These are phyloP conservation scores for Pontederia paniculata DNA, from an alignment of 176 grass and related monocot species.

Conservation along the genomic window DNA sequence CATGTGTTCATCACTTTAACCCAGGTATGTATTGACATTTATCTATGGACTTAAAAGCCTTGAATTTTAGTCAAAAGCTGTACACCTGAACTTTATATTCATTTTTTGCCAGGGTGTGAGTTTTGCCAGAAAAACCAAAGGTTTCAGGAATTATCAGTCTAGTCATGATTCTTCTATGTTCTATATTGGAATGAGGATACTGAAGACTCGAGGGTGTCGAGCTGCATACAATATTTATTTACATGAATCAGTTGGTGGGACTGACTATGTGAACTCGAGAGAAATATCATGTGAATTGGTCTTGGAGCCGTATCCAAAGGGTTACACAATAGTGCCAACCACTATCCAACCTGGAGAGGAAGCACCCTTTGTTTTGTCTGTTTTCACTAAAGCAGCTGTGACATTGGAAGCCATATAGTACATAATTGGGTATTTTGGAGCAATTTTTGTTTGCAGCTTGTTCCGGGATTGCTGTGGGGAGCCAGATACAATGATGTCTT, in stretches of 20 bases:
- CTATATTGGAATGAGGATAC: constrained; percentile 97
- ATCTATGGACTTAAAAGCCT: too few species aligned
- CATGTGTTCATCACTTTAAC: constrained; percentile 98
- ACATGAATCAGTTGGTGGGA: constrained; percentile 93
- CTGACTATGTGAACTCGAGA: constrained; percentile 96
- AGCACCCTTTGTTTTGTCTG: constrained; percentile 96
- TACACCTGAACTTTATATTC: neutral
- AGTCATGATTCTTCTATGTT: constrained; percentile 96
- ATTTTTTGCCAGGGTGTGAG: constrained; percentile 70
- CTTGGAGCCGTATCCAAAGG: constrained; percentile 91
- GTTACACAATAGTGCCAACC: constrained; percentile 97
- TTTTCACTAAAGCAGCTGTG: constrained; percentile 96
- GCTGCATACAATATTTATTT: constrained; percentile 99
- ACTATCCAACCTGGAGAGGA: constrained; percentile 98
- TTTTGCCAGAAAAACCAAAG: constrained; percentile 88
- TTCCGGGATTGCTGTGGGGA: constrained; percentile 16
- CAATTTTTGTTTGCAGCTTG: constrained; percentile 15
- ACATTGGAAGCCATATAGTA: constrained; percentile 81
- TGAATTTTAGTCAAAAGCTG: too few species aligned
- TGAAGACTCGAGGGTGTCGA: constrained; percentile 79
- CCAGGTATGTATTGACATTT: constrained; percentile 72
- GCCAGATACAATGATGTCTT: neutral
- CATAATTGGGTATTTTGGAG: constrained; percentile 8
- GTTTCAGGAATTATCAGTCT: constrained; percentile 89
- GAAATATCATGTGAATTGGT: constrained; percentile 97